Evolutionary conservation across 331 rosid species (phyloP).

Genomic region (Quercus lobata): DNA sequence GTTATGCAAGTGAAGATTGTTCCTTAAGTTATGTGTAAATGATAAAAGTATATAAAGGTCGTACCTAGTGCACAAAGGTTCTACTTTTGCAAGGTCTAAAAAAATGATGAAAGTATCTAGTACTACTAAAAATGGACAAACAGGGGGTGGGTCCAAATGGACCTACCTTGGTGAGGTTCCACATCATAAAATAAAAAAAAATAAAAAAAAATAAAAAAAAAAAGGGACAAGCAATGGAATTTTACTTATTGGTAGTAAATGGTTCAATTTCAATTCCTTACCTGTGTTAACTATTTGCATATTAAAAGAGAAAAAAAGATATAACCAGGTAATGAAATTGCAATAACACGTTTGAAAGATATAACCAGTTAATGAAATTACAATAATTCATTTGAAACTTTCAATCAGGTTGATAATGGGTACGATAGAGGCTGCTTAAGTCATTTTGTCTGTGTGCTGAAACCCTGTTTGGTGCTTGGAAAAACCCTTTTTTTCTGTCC

Average conservation of each 20-base stretch:
- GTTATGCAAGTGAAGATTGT: neutral
- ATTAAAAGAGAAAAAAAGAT: neutral
- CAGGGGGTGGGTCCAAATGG: too few species aligned
- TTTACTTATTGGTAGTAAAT: neutral
- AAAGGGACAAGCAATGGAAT: neutral
- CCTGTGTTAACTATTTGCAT: neutral
- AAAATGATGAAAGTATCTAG: neutral
- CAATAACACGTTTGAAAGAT: neutral
- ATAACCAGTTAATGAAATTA: neutral
- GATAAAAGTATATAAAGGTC: neutral
- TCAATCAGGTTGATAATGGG: neutral
- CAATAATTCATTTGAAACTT: neutral
- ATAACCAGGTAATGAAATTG: neutral
- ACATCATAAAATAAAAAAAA: neutral
- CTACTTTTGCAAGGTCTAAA: too few species aligned
- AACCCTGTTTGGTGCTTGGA: neutral
- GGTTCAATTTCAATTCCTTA: neutral
- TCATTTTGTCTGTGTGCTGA: neutral
- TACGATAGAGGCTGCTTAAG: neutral
- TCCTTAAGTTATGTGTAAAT: neutral
- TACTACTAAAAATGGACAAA: neutral
- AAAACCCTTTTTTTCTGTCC: conserved; percentile 8
- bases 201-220: neutral
- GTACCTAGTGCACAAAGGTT: too few species aligned
- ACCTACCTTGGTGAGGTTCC: neutral